Evolutionary conservation across 768 basidiomycete species (phyloP), one percentile per base, ranked within the genome.

Genomic region (Hebeloma cylindrosporum): DNA sequence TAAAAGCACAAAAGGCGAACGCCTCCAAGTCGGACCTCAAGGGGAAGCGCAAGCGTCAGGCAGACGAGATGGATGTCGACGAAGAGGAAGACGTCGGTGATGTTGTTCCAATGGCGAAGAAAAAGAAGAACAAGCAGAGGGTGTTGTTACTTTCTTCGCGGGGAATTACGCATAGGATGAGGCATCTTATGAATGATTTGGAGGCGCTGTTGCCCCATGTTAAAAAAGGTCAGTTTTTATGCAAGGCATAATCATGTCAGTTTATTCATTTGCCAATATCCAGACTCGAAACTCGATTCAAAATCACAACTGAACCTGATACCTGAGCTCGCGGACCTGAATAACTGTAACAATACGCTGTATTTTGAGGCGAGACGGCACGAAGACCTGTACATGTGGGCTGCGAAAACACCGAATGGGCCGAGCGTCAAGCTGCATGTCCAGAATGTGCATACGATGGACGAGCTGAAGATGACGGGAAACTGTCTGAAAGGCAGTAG

Each of bases 361-460:
- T 99, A 96, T 71, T 96, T 99, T 60, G 96, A 99, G 68, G 93
- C 94, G 6, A 82, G 96, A 38, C 73, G 93, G 41, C 92, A 97
- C 58, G 92, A 96, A 60, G 95, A 98, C 59, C 73, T 99, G 38
- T 99, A 98, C 60, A 65, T 98, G 47, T 99, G 96, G 96, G 87
- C 93, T 23, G 83, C 89, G 9, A 94, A 97, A 65, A 90, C 93
- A 26, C 96, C 96, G 16, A 99, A 99, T 59, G 96, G 96, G 7
- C 96, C 96, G 10, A 94, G 89, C 60, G 82, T 94, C 60, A 97
- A 97, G 66, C 78, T 97, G 74, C 96, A 98, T 60, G 95, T 97
- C 11, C 94, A 96, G 68, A 99, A 98, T 61, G 77, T 95, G 43
- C 96, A 99, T 65, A 99, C 96, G 31, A 98, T 98, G 96, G 96